A percentile compares a stretch with the other conserved stretches of the same genome.
Evolutionary conservation across 805 yeast species (phyloP).

Genomic region (Saccharomyces cerevisiae): DNA sequence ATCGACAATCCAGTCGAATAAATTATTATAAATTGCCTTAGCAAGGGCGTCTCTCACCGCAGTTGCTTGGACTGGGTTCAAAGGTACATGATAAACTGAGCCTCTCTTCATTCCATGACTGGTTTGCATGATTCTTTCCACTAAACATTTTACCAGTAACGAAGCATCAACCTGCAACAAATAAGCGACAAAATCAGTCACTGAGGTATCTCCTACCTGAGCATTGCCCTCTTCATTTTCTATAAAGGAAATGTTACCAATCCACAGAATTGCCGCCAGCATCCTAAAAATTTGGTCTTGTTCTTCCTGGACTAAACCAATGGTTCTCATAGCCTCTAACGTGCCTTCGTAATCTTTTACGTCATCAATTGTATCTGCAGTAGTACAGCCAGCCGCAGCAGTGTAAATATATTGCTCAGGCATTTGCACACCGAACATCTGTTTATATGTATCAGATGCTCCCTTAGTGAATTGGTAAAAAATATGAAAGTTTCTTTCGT

Average conservation of each 20-base stretch:
- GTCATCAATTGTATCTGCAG: conserved; percentile 85
- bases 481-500: conserved; percentile 94
- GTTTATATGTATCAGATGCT: conserved; percentile 78
- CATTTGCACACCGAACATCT: conserved; percentile 77
- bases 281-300: conserved; percentile 86
- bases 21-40: conserved; percentile 83
- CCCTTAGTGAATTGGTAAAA: conserved; percentile 93
- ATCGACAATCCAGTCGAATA: conserved; percentile 93
- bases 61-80: conserved; percentile 84
- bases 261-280: conserved; percentile 82
- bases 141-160: conserved; percentile 55
- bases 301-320: conserved; percentile 74
- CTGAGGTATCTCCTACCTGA: conserved; percentile 71
- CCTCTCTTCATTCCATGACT: conserved; percentile 85
- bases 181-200: conserved; percentile 92
- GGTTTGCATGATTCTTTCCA: conserved; percentile 82
- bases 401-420: conserved; percentile 93
- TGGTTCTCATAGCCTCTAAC: conserved; percentile 73
- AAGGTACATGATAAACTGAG: conserved; percentile 87
- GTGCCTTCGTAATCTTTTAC: conserved; percentile 71
- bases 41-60: conserved; percentile 95
- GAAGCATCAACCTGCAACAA: conserved; percentile 71
- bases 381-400: conserved; percentile 72
- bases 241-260: conserved; percentile 80
- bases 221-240: conserved; percentile 88